Percentiles rank a stretch among this genome's conserved stretches.
Evolutionary conservation across 1,139 yeast species (phyloP).

Genomic region (Candida mesenterica): DNA sequence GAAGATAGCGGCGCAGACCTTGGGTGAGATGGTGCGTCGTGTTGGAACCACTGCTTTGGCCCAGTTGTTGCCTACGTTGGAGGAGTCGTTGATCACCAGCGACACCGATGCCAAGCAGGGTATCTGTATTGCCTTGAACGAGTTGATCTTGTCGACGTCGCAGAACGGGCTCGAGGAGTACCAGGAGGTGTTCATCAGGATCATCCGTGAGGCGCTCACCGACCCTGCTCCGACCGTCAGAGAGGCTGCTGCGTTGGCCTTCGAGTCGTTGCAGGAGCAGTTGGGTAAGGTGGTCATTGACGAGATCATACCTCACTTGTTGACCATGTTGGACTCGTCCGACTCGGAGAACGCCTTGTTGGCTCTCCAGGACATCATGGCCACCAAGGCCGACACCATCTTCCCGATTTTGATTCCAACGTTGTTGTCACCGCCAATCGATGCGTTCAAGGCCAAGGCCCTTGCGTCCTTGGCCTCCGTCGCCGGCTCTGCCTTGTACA

Average conservation of each 20-base stretch:
- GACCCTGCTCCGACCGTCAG: slow-evolving; percentile 75
- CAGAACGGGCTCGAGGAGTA: slow-evolving; percentile 60
- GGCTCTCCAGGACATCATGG: slow-evolving; percentile 91
- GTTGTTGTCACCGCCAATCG: slow-evolving; percentile 77
- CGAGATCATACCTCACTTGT: slow-evolving; percentile 80
- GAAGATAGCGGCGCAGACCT: slow-evolving; percentile 86
- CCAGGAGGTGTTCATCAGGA: slow-evolving; percentile 67
- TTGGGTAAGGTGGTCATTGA: slow-evolving; percentile 87
- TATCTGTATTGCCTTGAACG: slow-evolving; percentile 89
- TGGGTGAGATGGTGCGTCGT: slow-evolving; percentile 93
- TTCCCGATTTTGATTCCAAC: slow-evolving; percentile 94
- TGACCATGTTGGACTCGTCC: slow-evolving; percentile 63
- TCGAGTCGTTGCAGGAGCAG: slow-evolving; percentile 78
- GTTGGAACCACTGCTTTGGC: slow-evolving; percentile 89
- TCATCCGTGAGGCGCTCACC: slow-evolving; percentile 75
- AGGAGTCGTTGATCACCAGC: slow-evolving; percentile 57
- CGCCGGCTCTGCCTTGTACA: slow-evolving; percentile 82
- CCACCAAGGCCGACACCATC: slow-evolving; percentile 82
- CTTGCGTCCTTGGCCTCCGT: slow-evolving; percentile 86
- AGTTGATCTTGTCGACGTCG: slow-evolving; percentile 75
- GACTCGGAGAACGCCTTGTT: slow-evolving; percentile 78
- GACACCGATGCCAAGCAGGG: slow-evolving; percentile 91
- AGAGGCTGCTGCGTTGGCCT: slow-evolving; percentile 88
- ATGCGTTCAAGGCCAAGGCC: slow-evolving; percentile 80
- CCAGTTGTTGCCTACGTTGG: slow-evolving; percentile 81